Conservation (phyloP, 345 rosid genomes). For the Sapria himalayana region DNA sequence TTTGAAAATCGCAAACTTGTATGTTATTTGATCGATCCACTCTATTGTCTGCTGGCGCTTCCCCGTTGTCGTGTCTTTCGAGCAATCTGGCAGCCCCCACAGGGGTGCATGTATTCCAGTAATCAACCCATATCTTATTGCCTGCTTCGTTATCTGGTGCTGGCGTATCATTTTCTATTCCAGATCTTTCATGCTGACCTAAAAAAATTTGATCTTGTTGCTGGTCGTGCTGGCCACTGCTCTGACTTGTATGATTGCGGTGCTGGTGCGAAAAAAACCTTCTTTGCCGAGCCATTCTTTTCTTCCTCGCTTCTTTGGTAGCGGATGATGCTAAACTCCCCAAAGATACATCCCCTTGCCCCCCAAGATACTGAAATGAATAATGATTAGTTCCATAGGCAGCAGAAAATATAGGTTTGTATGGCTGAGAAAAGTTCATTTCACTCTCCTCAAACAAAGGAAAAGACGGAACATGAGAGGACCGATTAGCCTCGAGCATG, state of each 20-base stretch:
- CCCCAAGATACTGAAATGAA: constrained; percentile 23
- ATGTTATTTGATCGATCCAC: constrained; percentile 21
- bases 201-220: constrained; percentile 11
- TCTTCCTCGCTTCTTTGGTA: constrained; percentile 88
- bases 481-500: constrained; percentile 22
- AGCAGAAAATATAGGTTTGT: constrained; percentile 11
- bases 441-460: too few species aligned
- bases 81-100: constrained; percentile 11
- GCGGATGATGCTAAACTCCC: constrained; percentile 50
- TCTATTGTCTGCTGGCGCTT: constrained; percentile 4
- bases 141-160: constrained; percentile 11
- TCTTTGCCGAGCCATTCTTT: constrained; percentile 94
- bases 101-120: constrained; percentile 10
- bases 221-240: constrained; percentile 20
- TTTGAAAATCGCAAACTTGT: constrained; percentile 25
- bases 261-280: constrained; percentile 41
- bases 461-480: constrained; percentile 32
- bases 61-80: too few species aligned
- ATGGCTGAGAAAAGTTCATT: too few species aligned
- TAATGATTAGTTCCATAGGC: constrained; percentile 44
- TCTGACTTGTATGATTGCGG: constrained; percentile 14
- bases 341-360: constrained; percentile 27
- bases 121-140: constrained; percentile 62
- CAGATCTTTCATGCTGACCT: constrained; percentile 24
- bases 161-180: constrained; percentile 13